Conservation (phyloP, 257 asterid species). For the Apocynum venetum region DNA sequence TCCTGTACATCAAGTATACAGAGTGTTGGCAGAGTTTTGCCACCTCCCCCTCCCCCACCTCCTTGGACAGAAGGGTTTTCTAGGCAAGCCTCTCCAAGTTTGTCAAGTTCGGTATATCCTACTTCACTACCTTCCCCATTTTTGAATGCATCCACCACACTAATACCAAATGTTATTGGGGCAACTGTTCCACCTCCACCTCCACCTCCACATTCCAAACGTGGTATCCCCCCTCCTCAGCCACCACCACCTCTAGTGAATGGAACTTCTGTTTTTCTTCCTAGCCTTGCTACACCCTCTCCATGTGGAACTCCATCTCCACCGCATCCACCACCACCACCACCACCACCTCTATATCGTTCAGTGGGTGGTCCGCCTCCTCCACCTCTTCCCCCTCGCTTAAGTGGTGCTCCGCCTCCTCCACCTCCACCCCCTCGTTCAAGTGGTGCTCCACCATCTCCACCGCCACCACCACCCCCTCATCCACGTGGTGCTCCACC, state of each 20-base stretch:
- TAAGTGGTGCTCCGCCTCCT: slow-evolving; percentile 25
- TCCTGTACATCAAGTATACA: slow-evolving; percentile 26
- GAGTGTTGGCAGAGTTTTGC: slow-evolving; percentile 27
- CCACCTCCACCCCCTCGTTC: slow-evolving; percentile 35
- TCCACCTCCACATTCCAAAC: slow-evolving; percentile 26
- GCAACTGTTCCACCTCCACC: slow-evolving; percentile 26
- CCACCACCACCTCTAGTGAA: slow-evolving; percentile 17
- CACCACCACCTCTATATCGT: slow-evolving; percentile 20
- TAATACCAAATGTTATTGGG: slow-evolving; percentile 16
- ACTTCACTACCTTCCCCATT: slow-evolving; percentile 29
- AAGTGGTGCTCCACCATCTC: slow-evolving; percentile 25
- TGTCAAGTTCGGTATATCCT: slow-evolving; percentile 15
- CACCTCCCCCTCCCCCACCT: slow-evolving; percentile 51
- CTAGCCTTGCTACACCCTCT: slow-evolving; percentile 38
- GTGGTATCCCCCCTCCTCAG: slow-evolving; percentile 15
- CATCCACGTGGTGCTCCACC: slow-evolving; percentile 39
- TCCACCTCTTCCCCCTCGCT: slow-evolving; percentile 18
- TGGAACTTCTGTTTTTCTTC: slow-evolving; percentile 13
- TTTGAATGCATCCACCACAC: slow-evolving; percentile 15
- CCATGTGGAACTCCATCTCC: slow-evolving; percentile 21
- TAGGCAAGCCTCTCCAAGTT: slow-evolving; percentile 9
- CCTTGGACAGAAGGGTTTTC: slow-evolving; percentile 40
- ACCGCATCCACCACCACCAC: slow-evolving; percentile 29
- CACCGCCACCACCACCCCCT: slow-evolving; percentile 38
- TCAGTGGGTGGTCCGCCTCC: slow-evolving; percentile 4